Conservation (phyloP, 257 asterid genomes). For the Ballota nigra region DNA sequence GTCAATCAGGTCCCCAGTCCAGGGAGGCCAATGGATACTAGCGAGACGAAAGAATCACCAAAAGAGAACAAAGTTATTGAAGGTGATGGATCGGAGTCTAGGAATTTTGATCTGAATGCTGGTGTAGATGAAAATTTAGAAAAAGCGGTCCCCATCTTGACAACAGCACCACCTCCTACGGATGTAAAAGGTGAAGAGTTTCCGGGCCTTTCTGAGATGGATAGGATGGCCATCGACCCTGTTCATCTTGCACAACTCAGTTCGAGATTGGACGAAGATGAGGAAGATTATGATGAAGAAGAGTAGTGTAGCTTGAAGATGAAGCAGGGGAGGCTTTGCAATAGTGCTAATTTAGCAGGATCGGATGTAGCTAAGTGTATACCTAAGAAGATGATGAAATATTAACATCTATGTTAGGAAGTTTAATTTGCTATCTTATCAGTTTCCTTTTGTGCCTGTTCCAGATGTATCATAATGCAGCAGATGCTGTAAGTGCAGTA, state of each 20-base stretch:
- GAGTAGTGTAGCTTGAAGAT: conserved; percentile 33
- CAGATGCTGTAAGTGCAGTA: conserved; percentile 1
- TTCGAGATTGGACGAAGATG: conserved; percentile 55
- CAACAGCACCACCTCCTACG: conserved; percentile 26
- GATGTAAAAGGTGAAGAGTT: conserved; percentile 44
- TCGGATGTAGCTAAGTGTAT: conserved; percentile 20
- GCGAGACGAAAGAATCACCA: conserved; percentile 44
- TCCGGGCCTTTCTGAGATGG: conserved; percentile 60
- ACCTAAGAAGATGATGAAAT: not conserved
- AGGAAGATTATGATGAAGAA: conserved; percentile 75
- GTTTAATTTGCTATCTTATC: conserved; percentile 1
- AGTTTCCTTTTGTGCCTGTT: not conserved
- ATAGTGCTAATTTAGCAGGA: conserved; percentile 16
- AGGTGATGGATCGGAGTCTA: conserved; percentile 26
- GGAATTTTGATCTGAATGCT: conserved; percentile 44
- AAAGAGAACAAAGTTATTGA: conserved; percentile 35
- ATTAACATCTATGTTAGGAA: conserved; percentile 10
- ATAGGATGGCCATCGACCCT: conserved; percentile 66
- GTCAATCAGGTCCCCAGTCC: conserved; percentile 36
- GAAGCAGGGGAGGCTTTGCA: not conserved
- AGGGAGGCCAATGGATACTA: conserved; percentile 32
- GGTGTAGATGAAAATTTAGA: conserved; percentile 36
- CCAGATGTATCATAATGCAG: conserved; percentile 22
- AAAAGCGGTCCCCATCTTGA: conserved; percentile 23
- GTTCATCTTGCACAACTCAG: conserved; percentile 52